Evolutionary conservation across 176 grass and related monocot species (phyloP).

Genomic region (Aechmea fasciata): DNA sequence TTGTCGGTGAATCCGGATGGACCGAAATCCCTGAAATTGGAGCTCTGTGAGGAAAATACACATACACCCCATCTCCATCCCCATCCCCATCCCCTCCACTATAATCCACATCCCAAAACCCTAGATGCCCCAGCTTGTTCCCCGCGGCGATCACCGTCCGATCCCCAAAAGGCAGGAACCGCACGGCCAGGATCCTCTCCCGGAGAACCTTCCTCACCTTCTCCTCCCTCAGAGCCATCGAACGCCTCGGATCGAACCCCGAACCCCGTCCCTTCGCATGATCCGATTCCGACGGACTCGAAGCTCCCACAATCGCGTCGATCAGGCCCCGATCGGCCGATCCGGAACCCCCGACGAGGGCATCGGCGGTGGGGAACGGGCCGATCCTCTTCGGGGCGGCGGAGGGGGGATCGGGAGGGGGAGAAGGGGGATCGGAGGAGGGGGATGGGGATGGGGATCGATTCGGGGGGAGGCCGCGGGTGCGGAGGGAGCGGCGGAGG

Average conservation of each 20-base stretch:
- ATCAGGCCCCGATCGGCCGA: slow-evolving; percentile 13
- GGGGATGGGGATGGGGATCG: not conserved
- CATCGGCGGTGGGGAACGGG: slow-evolving; percentile 24
- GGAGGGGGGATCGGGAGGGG: not conserved
- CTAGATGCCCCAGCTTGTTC: slow-evolving; percentile 51
- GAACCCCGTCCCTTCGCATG: not conserved
- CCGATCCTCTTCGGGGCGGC: not conserved
- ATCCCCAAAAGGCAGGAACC: slow-evolving; percentile 42
- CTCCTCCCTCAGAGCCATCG: slow-evolving; percentile 32
- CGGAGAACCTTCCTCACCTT: slow-evolving; percentile 44
- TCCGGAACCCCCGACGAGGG: not conserved
- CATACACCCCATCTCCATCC: slow-evolving; percentile 34
- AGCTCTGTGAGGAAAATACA: slow-evolving; percentile 50
- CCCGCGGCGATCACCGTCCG: slow-evolving; percentile 44
- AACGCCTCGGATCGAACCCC: slow-evolving; percentile 27
- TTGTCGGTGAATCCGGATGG: slow-evolving; percentile 31
- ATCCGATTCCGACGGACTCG: not conserved
- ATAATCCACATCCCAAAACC: slow-evolving; percentile 65
- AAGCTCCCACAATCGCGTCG: slow-evolving; percentile 10
- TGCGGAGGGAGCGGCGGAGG: slow-evolving; percentile 61
- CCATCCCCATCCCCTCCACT: slow-evolving; percentile 21
- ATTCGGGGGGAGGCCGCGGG: slow-evolving; percentile 36
- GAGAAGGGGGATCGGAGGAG: not conserved
- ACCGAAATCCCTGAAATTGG: slow-evolving; percentile 46
- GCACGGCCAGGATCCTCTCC: slow-evolving; percentile 39